These are phyloP conservation scores for Chrysanthemum lavandulifolium DNA, from an alignment of 129 eudicot genomes.

Conservation along the genomic window DNA sequence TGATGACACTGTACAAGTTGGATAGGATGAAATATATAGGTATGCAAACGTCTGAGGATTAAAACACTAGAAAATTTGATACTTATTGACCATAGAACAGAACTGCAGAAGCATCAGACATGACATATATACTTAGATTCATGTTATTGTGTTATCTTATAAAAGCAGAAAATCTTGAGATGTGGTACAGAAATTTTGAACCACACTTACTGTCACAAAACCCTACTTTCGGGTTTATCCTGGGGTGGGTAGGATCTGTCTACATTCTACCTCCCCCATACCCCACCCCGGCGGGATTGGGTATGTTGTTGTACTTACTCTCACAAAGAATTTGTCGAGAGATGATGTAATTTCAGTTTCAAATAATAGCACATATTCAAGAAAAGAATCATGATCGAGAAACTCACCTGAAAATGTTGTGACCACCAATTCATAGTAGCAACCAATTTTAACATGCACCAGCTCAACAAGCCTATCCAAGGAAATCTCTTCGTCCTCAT, in stretches of 20 bases:
- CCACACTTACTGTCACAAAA: slow-evolving; percentile 11
- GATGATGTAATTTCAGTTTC: background rate
- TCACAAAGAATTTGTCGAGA: background rate
- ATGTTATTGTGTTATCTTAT: background rate
- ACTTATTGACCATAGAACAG: background rate
- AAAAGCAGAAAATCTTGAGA: background rate
- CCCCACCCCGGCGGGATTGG: no score
- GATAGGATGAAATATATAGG: slow-evolving; percentile 10
- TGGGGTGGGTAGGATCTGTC: no score
- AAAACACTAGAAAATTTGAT: background rate
- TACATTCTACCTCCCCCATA: no score
- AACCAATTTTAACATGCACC: slow-evolving; percentile 59
- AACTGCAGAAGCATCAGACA: slow-evolving; percentile 13
- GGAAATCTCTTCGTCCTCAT: slow-evolving; percentile 63
- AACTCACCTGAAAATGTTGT: slow-evolving; percentile 80
- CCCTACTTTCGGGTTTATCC: no score
- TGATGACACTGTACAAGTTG: slow-evolving; percentile 16
- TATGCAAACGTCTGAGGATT: slow-evolving; percentile 9
- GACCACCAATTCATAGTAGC: slow-evolving; percentile 75
- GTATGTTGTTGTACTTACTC: background rate
- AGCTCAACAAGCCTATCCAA: slow-evolving; percentile 53
- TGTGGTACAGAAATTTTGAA: slow-evolving; percentile 1
- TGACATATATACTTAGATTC: slow-evolving; percentile 6
- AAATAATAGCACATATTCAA: background rate
- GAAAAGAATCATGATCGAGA: background rate